Evolutionary conservation across 1,284 basidiomycete genomes (phyloP), one percentile per base, ranked within the genome.

Genomic region (Cystobasidiaceae sp.): DNA sequence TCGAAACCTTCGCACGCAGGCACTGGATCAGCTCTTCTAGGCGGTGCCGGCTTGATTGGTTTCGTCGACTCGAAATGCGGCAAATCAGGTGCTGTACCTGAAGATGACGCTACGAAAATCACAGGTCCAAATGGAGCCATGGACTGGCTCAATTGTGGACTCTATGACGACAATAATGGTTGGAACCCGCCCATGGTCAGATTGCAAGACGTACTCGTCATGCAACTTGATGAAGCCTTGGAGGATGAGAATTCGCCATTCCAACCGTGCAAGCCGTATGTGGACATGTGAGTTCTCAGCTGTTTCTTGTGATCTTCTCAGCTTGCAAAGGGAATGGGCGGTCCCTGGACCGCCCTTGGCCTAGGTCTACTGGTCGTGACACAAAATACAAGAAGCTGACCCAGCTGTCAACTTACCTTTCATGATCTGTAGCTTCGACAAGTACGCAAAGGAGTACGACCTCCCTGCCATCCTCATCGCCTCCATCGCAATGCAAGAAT

Each of bases 401-500:
- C 37, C n/a, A 9, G n/a, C 11, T n/a, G 9, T 39, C 9, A 11
- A n/a, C 37, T 39, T 39, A 11, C 13, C 9, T 27, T 28, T n/a
- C 17, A 25, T 7, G 4, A 15, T 4, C 21, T 7, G 15, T 39
- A 62, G 60, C 37, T 89, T 92, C 74, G 79, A 88, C 68, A 78
- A 84, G 73, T 84, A 86, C 69, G 87, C 81, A 15, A 70, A 69
- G n/a, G 72, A 84, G 74, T 80, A 77, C 64, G 77, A 80, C 68
- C 77, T 68, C 52, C 58, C 23, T 59, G 75, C 88, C 4, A 87
- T 90, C 73, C 77, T 93, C 70, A 77, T 93, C 46, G 89, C 90
- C 4, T 83, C 89, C 0, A 87, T 93, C 68, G 89, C 90, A 41
- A 87, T 93, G 86, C 85, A 87, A 75, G 87, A 88, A 77, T 85